phyloP scores from a whole-genome alignment of 1,284 basidiomycete genomes.

The Sphagnurus paluster region DNA sequence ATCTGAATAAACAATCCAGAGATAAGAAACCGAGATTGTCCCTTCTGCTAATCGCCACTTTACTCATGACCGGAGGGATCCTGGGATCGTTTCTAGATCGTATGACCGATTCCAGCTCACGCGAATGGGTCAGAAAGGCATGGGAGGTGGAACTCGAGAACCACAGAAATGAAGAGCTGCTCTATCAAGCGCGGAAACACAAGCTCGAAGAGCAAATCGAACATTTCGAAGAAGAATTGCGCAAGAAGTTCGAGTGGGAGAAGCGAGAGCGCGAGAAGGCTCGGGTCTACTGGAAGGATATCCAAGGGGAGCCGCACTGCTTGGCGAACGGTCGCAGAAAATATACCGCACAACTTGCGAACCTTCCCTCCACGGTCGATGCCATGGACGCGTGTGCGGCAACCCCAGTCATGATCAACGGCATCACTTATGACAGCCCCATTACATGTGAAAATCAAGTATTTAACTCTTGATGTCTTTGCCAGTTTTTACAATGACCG shows the following conservation, averaged over 20 bases:
- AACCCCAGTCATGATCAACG: slow-evolving; percentile 17
- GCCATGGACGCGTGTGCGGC: slow-evolving; percentile 15
- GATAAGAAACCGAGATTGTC: too few species aligned
- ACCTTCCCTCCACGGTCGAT: slow-evolving; percentile 13
- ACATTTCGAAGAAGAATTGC: slow-evolving; percentile 10
- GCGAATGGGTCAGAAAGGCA: too few species aligned
- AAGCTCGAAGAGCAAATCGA: slow-evolving; percentile 6
- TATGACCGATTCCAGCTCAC: too few species aligned
- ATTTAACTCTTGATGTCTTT: neutral
- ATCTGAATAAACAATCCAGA: too few species aligned
- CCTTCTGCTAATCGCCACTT: too few species aligned
- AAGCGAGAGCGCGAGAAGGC: slow-evolving; percentile 12
- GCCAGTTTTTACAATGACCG: neutral
- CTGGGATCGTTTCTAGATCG: too few species aligned
- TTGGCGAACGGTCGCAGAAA: slow-evolving; percentile 7
- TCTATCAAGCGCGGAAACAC: too few species aligned
- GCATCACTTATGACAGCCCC: slow-evolving; percentile 11
- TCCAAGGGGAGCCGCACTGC: slow-evolving; percentile 11
- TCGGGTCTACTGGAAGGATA: slow-evolving; percentile 17
- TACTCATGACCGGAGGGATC: too few species aligned
- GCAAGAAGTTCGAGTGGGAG: slow-evolving; percentile 5
- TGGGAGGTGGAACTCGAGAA: too few species aligned
- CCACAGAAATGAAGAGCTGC: too few species aligned
- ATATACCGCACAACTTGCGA: slow-evolving; percentile 16
- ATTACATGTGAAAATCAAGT: slow-evolving; percentile 15